Base-by-base conservation (phyloP, 2,329 filamentous ascomycete species). In the Curvularia sp. region DNA sequence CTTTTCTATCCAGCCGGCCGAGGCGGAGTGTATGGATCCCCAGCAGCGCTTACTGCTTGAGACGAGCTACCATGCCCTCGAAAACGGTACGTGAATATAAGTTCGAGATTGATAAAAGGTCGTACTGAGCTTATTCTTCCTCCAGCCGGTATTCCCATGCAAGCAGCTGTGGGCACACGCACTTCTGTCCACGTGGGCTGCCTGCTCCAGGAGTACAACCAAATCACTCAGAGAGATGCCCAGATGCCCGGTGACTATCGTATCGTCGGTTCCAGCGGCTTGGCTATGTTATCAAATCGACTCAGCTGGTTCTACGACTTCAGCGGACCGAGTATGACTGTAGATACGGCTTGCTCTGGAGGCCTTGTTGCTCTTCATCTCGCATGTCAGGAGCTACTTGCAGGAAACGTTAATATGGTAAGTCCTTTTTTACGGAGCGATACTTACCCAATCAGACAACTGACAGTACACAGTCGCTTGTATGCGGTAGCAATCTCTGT, bases 341-440 rank as follows among this genome's bases (percentile, higher is more conserved):
- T 74, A 9, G 68, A 74, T 28, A 74, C 72, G 10, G 71, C 70
- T 4, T 74, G 72, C 39, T 74, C 72, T 3, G 61, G 62, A 38
- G 58, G 62, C 2, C 39, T 73, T 9, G 55, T 69, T 3, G 67
- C 68, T 1, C 39, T 74, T 1, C 61, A 74, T 47, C 56, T 68
- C 1, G 68, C 66, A 5, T 70, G 64, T 19, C 61, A 60, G 39
- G 59, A 56, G 10, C 15, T 67, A 3, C 54, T 59, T n/a, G 27
- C 53, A 6, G 65, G 65, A 1, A 49, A n/a, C 8, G 53, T 57
- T n/a, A 49, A 57, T 3, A 66, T 59, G 55, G 61, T 64, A 49
- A 55, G 58, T 48, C 8, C 0, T 15, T 5, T 30, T 15, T 47
- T 36, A 23, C 21, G 5, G 3, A 30, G 15, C 3, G 12, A 41